Percentiles rank a stretch among this genome's conserved stretches.
These are phyloP conservation scores for Sungouiella blattae DNA, from an alignment of 805 yeast species.

Conservation along the genomic window DNA sequence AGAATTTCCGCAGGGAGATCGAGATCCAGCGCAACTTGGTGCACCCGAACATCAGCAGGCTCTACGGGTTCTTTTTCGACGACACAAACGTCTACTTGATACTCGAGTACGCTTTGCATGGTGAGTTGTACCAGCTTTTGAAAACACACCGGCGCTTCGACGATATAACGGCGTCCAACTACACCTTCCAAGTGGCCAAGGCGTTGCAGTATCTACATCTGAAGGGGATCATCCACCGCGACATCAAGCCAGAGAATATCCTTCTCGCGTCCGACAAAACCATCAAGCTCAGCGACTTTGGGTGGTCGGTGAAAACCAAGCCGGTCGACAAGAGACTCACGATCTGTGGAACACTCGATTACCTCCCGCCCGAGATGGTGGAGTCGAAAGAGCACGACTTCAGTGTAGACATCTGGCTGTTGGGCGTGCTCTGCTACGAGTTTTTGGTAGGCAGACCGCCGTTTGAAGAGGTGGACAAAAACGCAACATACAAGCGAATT, in stretches of 20 bases:
- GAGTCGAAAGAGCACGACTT: conserved; percentile 76
- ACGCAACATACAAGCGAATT: conserved; percentile 76
- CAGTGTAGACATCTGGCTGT: conserved; percentile 86
- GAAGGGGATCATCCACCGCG: conserved; percentile 83
- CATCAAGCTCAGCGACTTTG: conserved; percentile 88
- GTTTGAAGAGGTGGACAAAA: conserved; percentile 77
- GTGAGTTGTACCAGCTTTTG: conserved; percentile 78
- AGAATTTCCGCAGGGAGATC: conserved; percentile 84
- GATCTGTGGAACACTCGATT: conserved; percentile 93
- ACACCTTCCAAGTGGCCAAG: conserved; percentile 76
- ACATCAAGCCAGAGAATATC: conserved; percentile 91
- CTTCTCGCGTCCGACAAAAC: conserved; percentile 71
- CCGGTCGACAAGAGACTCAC: conserved; percentile 54
- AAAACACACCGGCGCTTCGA: conserved; percentile 66
- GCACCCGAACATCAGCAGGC: conserved; percentile 76
- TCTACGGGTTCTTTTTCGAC: conserved; percentile 86
- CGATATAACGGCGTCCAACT: conserved; percentile 71
- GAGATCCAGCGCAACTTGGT: conserved; percentile 80
- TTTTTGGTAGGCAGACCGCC: conserved; percentile 88
- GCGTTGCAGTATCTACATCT: conserved; percentile 77
- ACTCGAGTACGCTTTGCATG: conserved; percentile 79
- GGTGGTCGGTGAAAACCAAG: conserved; percentile 76
- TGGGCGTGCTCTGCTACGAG: conserved; percentile 85
- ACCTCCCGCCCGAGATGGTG: conserved; percentile 93
- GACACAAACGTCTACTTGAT: conserved; percentile 74